phyloP scores from a whole-genome alignment of 345 rosid genomes.

The Citrus inodora region DNA sequence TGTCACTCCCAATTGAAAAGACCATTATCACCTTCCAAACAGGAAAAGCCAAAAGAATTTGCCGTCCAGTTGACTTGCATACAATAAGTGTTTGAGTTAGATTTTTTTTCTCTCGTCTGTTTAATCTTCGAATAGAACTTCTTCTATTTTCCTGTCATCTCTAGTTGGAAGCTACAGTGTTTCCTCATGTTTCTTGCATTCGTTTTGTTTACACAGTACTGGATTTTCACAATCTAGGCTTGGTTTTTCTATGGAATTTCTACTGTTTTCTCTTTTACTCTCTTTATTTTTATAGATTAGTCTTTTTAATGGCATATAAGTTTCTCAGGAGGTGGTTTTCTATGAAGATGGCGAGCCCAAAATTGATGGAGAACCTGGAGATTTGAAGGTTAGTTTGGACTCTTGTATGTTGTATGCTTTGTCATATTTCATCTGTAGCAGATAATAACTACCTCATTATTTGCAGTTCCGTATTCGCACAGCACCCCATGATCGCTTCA shows the following conservation, averaged over 20 bases:
- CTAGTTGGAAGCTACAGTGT: neutral
- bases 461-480: slow-evolving; percentile 86
- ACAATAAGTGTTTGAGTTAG: neutral
- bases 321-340: slow-evolving; percentile 83
- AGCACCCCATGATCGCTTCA: slow-evolving; percentile 75
- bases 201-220: too few relatives aligned
- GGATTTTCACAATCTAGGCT: neutral
- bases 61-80: neutral
- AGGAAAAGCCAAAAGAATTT: neutral
- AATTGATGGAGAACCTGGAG: slow-evolving; percentile 97
- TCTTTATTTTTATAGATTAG: neutral
- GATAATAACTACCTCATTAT: neutral
- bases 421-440: neutral
- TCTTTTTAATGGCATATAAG: slow-evolving; percentile 3
- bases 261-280: neutral
- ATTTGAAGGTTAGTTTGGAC: slow-evolving; percentile 67
- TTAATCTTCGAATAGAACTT: neutral
- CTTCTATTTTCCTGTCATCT: neutral
- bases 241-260: neutral
- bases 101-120: neutral
- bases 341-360: slow-evolving; percentile 96
- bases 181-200: neutral
- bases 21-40: neutral
- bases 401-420: neutral
- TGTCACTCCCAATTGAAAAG: neutral